Conservation (phyloP, 768 basidiomycete species). For the Rhodotorula babjevae region DNA sequence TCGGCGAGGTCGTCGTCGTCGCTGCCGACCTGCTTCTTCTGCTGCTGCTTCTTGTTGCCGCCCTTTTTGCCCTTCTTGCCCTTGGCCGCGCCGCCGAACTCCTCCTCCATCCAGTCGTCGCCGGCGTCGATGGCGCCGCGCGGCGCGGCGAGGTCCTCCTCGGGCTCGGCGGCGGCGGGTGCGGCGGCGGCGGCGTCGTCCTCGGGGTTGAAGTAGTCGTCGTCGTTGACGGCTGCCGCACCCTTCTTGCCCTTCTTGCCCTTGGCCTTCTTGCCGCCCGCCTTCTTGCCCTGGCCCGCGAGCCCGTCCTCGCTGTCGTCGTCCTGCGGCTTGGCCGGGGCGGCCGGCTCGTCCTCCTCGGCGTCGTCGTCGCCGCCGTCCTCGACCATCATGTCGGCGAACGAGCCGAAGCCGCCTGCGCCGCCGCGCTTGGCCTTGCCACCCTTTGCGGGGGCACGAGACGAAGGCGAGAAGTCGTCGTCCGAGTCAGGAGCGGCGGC, state of each 20-base stretch:
- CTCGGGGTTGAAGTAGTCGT: slow-evolving; percentile 37
- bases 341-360: slow-evolving; percentile 22
- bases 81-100: slow-evolving; percentile 63
- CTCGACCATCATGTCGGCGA: slow-evolving; percentile 51
- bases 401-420: slow-evolving; percentile 52
- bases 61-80: slow-evolving; percentile 54
- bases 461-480: slow-evolving; percentile 46
- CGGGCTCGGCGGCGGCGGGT: not conserved
- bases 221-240: slow-evolving; percentile 35
- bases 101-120: slow-evolving; percentile 68
- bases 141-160: slow-evolving; percentile 42
- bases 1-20: slow-evolving; percentile 27
- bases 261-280: slow-evolving; percentile 43
- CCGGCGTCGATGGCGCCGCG: slow-evolving; percentile 51
- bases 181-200: not conserved
- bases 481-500: slow-evolving; percentile 47
- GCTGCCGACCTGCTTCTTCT: slow-evolving; percentile 17
- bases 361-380: slow-evolving; percentile 14
- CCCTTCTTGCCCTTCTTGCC: slow-evolving; percentile 40
- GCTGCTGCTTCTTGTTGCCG: slow-evolving; percentile 44
- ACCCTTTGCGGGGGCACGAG: slow-evolving; percentile 15
- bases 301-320: slow-evolving; percentile 29
- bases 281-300: slow-evolving; percentile 35
- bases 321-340: not conserved
- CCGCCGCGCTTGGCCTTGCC: not conserved